Conservation (phyloP, 441 rosid species). For the Arabidopsis hybrid region DNA sequence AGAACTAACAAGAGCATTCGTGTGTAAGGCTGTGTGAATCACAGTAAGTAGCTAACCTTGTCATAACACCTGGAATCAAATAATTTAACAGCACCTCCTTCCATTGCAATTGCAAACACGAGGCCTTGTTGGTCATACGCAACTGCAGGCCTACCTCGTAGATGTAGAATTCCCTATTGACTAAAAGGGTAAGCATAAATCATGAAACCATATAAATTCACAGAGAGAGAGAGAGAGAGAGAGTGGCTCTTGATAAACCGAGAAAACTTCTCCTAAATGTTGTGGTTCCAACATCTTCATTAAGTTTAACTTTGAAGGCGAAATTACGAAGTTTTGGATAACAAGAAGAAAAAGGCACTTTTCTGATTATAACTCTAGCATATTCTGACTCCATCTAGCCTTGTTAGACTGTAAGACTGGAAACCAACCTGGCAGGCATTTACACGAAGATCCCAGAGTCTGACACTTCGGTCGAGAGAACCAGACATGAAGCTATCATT, state of each 20-base stretch:
- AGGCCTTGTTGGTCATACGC: slow-evolving; percentile 97
- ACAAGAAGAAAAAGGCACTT: background rate
- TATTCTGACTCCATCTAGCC: background rate
- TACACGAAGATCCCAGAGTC: slow-evolving; percentile 99
- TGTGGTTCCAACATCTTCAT: slow-evolving; percentile 1
- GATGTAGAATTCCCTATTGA: slow-evolving; percentile 83
- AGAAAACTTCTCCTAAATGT: slow-evolving; percentile 4
- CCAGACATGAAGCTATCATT: slow-evolving; percentile 99
- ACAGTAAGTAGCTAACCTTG: slow-evolving; percentile 59
- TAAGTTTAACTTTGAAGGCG: background rate
- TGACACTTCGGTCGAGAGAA: slow-evolving; percentile 86
- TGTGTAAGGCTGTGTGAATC: background rate
- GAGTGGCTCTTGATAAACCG: background rate
- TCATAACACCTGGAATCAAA: slow-evolving; percentile 95
- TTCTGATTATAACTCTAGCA: background rate
- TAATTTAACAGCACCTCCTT: slow-evolving; percentile 95
- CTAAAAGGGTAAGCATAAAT: slow-evolving; percentile 67
- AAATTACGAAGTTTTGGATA: background rate
- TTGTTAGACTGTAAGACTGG: slow-evolving; percentile 14
- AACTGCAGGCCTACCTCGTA: slow-evolving; percentile 95
- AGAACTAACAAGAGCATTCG: background rate
- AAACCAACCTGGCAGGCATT: slow-evolving; percentile 93
- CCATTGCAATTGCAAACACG: slow-evolving; percentile 98
- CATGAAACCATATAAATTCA: slow-evolving; percentile 45
- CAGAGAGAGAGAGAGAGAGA: slow-evolving; percentile 26